Conservation (phyloP, 257 asterid species). For the Solanum gandarillasii region DNA sequence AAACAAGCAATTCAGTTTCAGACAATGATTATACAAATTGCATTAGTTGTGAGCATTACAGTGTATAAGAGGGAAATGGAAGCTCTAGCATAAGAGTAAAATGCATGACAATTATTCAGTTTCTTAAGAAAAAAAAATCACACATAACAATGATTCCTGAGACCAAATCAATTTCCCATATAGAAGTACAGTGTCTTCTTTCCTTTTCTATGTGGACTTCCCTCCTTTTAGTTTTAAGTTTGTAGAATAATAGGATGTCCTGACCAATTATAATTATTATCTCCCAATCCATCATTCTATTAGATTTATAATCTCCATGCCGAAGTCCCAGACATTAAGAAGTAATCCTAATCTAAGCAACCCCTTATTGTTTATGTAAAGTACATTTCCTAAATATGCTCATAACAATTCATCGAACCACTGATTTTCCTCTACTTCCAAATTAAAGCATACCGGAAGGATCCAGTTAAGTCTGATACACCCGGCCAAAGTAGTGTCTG, state of each 20-base stretch:
- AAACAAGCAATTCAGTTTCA: neutral
- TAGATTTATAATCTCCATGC: neutral
- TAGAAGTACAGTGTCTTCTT: neutral
- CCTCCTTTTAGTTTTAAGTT: neutral
- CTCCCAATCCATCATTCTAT: neutral
- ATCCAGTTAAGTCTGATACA: constrained; percentile 96
- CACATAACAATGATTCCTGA: neutral
- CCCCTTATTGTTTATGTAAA: neutral
- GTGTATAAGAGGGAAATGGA: neutral
- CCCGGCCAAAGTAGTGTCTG: constrained; percentile 99
- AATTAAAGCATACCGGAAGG: constrained; percentile 58
- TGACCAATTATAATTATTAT: neutral
- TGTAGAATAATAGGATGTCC: neutral
- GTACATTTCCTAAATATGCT: neutral
- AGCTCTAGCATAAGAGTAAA: neutral
- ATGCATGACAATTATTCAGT: neutral
- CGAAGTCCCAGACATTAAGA: neutral
- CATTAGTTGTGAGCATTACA: neutral
- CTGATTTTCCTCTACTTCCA: neutral
- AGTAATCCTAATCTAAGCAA: neutral
- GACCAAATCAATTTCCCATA: neutral
- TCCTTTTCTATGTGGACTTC: neutral
- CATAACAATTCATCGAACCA: neutral
- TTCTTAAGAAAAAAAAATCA: neutral
- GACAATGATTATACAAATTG: neutral